Conservation (phyloP, 106 monocot species). For the Posidonia australis region DNA sequence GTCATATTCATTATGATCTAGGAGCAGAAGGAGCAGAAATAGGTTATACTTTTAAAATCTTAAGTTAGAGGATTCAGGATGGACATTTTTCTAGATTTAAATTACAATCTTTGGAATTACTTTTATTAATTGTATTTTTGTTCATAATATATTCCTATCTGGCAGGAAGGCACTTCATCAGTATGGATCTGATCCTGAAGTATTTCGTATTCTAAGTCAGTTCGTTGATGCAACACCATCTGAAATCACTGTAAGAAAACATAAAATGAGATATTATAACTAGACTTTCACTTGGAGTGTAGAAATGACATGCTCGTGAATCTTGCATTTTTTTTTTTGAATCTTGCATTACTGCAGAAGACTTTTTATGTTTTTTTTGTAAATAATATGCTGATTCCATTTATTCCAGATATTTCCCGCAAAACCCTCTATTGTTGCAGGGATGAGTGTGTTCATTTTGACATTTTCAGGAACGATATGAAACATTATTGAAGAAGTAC, state of each 20-base stretch:
- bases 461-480: slow-evolving; percentile 62
- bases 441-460: neutral
- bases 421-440: neutral
- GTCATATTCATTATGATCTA: too few relatives aligned
- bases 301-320: neutral
- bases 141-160: neutral
- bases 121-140: neutral
- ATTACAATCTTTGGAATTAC: too few relatives aligned
- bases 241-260: slow-evolving; percentile 59
- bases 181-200: slow-evolving; percentile 52
- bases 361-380: too few relatives aligned
- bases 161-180: slow-evolving; percentile 74
- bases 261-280: neutral
- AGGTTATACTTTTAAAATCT: too few relatives aligned
- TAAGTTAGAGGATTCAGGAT: too few relatives aligned
- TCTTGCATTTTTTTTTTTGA: neutral
- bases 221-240: slow-evolving; percentile 52
- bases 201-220: slow-evolving; percentile 40
- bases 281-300: too few relatives aligned
- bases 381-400: neutral
- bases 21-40: too few relatives aligned
- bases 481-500: slow-evolving; percentile 37
- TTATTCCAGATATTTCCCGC: neutral
- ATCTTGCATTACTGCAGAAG: too few relatives aligned
- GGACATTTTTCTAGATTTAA: too few relatives aligned